These are phyloP conservation scores for Podospora didyma DNA, from an alignment of 495 filamentous ascomycete species.

Conservation along the genomic window DNA sequence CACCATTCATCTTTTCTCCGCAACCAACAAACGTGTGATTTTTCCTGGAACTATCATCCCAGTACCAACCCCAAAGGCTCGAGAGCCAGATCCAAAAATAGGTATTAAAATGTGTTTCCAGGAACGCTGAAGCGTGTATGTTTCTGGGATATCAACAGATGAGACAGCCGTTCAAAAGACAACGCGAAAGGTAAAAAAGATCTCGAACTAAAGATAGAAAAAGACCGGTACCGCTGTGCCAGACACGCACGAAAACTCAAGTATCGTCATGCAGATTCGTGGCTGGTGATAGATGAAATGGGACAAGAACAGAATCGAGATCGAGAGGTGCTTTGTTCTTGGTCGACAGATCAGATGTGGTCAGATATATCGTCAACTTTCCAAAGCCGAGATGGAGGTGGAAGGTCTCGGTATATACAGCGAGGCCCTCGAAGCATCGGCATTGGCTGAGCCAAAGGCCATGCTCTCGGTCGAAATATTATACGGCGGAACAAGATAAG, in stretches of 20 bases:
- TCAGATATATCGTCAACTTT: conserved; percentile 17
- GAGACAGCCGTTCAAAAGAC: conserved; percentile 15
- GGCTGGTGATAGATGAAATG: conserved; percentile 43
- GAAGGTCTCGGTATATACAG: conserved; percentile 29
- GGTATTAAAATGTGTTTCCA: conserved; percentile 30
- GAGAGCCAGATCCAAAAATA: conserved; percentile 23
- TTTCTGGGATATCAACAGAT: conserved; percentile 15
- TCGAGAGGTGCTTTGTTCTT: conserved; percentile 20
- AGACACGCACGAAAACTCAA: conserved; percentile 46
- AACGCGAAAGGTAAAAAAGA: conserved; percentile 8
- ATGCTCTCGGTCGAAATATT: conserved; percentile 24
- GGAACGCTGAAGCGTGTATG: conserved; percentile 13
- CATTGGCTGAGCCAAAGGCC: conserved; percentile 18
- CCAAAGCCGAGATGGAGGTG: conserved; percentile 4
- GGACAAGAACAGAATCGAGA: conserved; percentile 33
- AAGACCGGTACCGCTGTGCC: conserved; percentile 44
- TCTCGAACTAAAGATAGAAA: conserved; percentile 18
- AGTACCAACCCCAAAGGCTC: conserved; percentile 1
- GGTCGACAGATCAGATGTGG: conserved; percentile 25
- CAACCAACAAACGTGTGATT: conserved; percentile 31
- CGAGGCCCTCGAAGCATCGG: conserved; percentile 26
- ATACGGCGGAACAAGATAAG: conserved; percentile 27
- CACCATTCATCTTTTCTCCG: conserved; percentile 38
- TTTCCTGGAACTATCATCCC: conserved; percentile 14
- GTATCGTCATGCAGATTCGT: conserved; percentile 52